Percentiles rank a stretch among this genome's conserved stretches.
Conservation (phyloP, 371 early-diverging fungal species). For the Lichtheimia corymbifera region DNA sequence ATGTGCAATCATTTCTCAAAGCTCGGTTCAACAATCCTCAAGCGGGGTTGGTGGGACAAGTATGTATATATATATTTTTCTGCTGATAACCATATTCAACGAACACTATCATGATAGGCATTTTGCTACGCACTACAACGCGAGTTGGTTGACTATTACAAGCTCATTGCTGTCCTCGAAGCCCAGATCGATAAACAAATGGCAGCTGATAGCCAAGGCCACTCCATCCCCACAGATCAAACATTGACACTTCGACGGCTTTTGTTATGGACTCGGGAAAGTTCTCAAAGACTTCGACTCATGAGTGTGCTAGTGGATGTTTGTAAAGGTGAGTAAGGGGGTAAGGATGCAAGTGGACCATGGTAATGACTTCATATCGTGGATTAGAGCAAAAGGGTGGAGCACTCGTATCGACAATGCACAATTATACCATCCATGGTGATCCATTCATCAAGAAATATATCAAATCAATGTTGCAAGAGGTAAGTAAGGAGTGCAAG, state of each 20-base stretch:
- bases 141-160: constrained; percentile 81
- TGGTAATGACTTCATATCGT: not conserved
- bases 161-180: constrained; percentile 85
- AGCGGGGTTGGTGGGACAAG: constrained; percentile 68
- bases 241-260: constrained; percentile 80
- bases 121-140: constrained; percentile 79
- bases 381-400: constrained; percentile 71
- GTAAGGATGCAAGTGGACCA: not conserved
- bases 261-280: constrained; percentile 86
- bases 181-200: constrained; percentile 65
- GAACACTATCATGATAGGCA: constrained; percentile 50
- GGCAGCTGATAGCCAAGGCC: not conserved
- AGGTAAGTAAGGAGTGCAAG: constrained; percentile 54
- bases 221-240: constrained; percentile 33
- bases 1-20: constrained; percentile 53
- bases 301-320: constrained; percentile 68
- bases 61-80: constrained; percentile 9
- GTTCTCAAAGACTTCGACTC: constrained; percentile 71
- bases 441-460: constrained; percentile 85
- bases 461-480: constrained; percentile 74
- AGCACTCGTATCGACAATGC: constrained; percentile 75
- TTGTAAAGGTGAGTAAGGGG: constrained; percentile 45
- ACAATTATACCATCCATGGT: constrained; percentile 85
- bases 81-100: not conserved
- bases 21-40: constrained; percentile 38